Percentiles rank a stretch among this genome's conserved stretches.
These are phyloP conservation scores for Polygonum maritimum DNA, from an alignment of 148 eudicot genomes.

Conservation along the genomic window DNA sequence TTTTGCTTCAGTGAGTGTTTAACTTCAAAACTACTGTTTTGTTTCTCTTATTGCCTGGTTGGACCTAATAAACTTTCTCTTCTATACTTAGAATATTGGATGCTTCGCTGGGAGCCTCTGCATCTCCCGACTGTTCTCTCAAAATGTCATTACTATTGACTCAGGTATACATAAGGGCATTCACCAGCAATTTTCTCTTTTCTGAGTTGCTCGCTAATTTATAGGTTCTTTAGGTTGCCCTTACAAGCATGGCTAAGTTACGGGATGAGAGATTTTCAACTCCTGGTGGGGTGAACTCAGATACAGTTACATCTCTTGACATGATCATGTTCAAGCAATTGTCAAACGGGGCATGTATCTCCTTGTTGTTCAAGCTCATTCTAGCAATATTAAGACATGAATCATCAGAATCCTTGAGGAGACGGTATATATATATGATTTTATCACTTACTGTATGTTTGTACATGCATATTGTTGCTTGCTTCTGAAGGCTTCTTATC, in stretches of 20 bases:
- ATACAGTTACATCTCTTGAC: constrained; percentile 69
- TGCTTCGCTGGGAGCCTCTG: constrained; percentile 74
- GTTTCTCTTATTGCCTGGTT: neutral
- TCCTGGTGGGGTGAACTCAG: constrained; percentile 60
- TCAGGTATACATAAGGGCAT: constrained; percentile 41
- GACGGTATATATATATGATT: constrained; percentile 53
- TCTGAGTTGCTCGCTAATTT: neutral
- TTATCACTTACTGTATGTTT: neutral
- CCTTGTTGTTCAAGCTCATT: constrained; percentile 76
- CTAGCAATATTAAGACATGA: constrained; percentile 73
- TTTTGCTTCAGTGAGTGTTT: constrained; percentile 69
- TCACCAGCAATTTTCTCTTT: neutral
- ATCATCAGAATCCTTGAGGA: constrained; percentile 86
- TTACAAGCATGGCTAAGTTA: constrained; percentile 92
- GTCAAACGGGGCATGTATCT: constrained; percentile 83
- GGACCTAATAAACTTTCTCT: neutral
- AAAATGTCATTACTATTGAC: constrained; percentile 83
- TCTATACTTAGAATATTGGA: constrained; percentile 56
- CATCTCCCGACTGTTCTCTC: constrained; percentile 80
- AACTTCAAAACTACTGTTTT: neutral
- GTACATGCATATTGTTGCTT: constrained; percentile 12
- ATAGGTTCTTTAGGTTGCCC: constrained; percentile 46
- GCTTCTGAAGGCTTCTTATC: constrained; percentile 11
- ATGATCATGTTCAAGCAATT: constrained; percentile 72
- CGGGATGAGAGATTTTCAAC: constrained; percentile 76